These are phyloP conservation scores for Xylaria sp. DNA, from an alignment of 2,329 filamentous ascomycete species.

Conservation along the genomic window DNA sequence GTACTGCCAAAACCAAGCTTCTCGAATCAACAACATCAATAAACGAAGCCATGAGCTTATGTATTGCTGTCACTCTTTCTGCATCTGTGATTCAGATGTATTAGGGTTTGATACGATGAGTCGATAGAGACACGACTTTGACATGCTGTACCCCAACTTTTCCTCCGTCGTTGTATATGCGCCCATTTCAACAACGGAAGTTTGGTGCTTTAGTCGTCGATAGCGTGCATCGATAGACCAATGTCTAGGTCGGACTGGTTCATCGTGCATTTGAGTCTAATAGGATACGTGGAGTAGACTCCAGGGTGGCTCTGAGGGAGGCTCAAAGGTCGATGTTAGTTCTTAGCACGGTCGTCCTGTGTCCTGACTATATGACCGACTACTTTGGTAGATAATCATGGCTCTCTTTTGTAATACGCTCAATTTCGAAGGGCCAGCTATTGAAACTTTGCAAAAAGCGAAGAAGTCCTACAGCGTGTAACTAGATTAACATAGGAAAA, in stretches of 20 bases:
- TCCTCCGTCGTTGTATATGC: not conserved
- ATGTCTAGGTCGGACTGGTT: not conserved
- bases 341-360: not conserved
- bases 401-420: not conserved
- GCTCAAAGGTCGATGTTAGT: not conserved
- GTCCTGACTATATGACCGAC: not conserved
- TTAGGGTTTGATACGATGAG: not conserved
- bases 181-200: not conserved
- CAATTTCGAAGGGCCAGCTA: not conserved
- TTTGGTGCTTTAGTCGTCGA: not conserved
- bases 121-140: not conserved
- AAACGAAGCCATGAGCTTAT: not conserved
- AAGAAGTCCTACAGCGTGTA: no score
- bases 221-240: not conserved
- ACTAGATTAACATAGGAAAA: not conserved
- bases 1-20: not conserved
- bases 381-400: not conserved
- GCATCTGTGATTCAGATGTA: not conserved
- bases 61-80: not conserved
- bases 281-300: not conserved
- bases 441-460: not conserved
- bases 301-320: not conserved
- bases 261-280: not conserved
- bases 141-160: not conserved
- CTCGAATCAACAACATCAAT: not conserved